These are phyloP conservation scores for Tremella yokohamensis DNA, from an alignment of 768 basidiomycete species.

Conservation along the genomic window DNA sequence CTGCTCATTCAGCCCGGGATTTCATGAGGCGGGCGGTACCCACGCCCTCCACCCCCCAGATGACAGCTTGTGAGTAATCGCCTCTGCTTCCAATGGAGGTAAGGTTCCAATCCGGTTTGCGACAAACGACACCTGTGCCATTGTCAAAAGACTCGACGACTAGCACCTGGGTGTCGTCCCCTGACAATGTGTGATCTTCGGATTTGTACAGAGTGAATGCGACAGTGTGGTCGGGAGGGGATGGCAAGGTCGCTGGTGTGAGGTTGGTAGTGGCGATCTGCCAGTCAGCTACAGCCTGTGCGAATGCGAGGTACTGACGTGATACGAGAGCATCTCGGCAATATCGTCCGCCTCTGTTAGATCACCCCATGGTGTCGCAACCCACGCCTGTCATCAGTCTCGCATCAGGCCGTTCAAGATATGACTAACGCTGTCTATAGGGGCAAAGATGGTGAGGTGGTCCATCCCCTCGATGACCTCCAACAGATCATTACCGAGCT, in stretches of 20 bases:
- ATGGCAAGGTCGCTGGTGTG: slow-evolving; percentile 30
- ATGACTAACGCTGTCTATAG: neutral
- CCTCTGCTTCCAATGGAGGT: neutral
- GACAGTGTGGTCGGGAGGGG: slow-evolving; percentile 29
- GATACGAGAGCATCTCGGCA: slow-evolving; percentile 1
- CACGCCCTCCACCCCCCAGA: slow-evolving; percentile 24
- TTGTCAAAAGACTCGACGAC: slow-evolving; percentile 18
- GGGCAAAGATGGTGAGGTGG: slow-evolving; percentile 3
- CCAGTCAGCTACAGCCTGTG: neutral
- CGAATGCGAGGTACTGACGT: neutral
- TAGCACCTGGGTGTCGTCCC: slow-evolving; percentile 31
- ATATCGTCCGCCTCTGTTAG: slow-evolving; percentile 1
- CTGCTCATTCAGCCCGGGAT: neutral
- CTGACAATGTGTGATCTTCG: slow-evolving; percentile 18
- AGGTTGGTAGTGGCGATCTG: slow-evolving; percentile 28
- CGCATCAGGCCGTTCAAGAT: neutral
- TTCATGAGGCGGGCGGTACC: neutral
- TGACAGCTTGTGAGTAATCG: slow-evolving; percentile 10
- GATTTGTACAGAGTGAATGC: slow-evolving; percentile 26
- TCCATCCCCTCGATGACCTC: neutral
- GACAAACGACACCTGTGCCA: neutral
- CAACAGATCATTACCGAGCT: no score
- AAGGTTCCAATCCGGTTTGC: neutral
- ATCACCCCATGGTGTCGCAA: neutral
- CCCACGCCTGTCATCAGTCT: neutral